phyloP scores from a whole-genome alignment of 2,329 filamentous ascomycete species.

The Colletotrichum horii region DNA sequence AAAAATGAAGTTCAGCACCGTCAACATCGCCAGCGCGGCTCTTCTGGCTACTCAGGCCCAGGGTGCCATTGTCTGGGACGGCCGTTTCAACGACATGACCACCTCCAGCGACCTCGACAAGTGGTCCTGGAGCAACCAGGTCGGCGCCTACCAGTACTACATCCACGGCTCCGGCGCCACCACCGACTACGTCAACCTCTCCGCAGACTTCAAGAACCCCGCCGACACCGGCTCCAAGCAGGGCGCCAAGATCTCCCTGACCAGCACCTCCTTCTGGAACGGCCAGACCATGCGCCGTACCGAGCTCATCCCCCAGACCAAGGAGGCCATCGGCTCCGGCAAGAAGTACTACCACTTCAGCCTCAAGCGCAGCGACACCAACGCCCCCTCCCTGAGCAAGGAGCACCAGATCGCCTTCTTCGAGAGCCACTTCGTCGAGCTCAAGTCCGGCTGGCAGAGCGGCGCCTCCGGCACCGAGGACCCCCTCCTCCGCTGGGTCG shows the following conservation, averaged over 20 bases:
- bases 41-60: slow-evolving; percentile 17
- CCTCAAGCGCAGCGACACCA: slow-evolving; percentile 63
- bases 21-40: slow-evolving; percentile 17
- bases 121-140: slow-evolving; percentile 73
- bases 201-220: slow-evolving; percentile 67
- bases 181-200: slow-evolving; percentile 67
- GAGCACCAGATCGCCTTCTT: slow-evolving; percentile 72
- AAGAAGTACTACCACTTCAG: slow-evolving; percentile 77
- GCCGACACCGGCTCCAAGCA: slow-evolving; percentile 65
- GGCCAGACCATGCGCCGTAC: slow-evolving; percentile 75
- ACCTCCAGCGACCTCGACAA: slow-evolving; percentile 59
- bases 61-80: slow-evolving; percentile 62
- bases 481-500: slow-evolving; percentile 68
- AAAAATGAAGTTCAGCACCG: slow-evolving; percentile 18
- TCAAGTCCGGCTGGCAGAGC: slow-evolving; percentile 70
- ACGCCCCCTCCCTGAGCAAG: slow-evolving; percentile 64
- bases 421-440: slow-evolving; percentile 77
- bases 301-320: slow-evolving; percentile 76
- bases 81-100: slow-evolving; percentile 66
- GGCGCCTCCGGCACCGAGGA: slow-evolving; percentile 50
- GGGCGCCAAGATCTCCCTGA: slow-evolving; percentile 73
- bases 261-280: slow-evolving; percentile 71
- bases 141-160: slow-evolving; percentile 77
- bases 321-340: slow-evolving; percentile 66
- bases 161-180: slow-evolving; percentile 68